phyloP scores from a whole-genome alignment of 1,139 yeast genomes.

The Blastobotrys apis region DNA sequence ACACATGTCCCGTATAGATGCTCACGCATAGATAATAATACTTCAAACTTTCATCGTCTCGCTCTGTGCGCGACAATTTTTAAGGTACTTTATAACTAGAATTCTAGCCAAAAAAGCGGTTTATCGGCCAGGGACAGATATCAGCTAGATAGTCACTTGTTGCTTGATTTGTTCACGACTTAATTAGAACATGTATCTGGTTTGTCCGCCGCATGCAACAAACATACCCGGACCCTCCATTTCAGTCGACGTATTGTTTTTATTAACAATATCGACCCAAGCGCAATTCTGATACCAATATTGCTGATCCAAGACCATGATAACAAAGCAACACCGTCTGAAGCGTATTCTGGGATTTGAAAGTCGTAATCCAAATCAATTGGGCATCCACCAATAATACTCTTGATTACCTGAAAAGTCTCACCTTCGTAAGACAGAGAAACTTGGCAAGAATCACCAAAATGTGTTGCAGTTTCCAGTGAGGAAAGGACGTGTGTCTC shows the following conservation, averaged over 20 bases:
- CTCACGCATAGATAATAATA: too few species aligned
- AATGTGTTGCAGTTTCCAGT: slow-evolving; percentile 27
- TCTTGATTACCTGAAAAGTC: slow-evolving; percentile 28
- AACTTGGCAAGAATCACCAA: slow-evolving; percentile 31
- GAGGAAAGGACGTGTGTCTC: slow-evolving; percentile 21
- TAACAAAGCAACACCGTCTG: slow-evolving; percentile 27
- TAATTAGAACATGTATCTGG: too few species aligned
- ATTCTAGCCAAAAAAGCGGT: too few species aligned
- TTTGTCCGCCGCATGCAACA: too few species aligned
- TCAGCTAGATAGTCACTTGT: too few species aligned
- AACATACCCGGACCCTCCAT: slow-evolving; percentile 23
- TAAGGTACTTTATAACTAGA: too few species aligned
- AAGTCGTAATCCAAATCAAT: slow-evolving; percentile 24
- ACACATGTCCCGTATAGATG: too few species aligned
- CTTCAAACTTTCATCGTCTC: too few species aligned
- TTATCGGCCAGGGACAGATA: too few species aligned
- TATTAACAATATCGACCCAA: slow-evolving; percentile 26
- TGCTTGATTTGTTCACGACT: too few species aligned
- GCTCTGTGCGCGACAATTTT: too few species aligned
- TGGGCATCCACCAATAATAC: slow-evolving; percentile 32
- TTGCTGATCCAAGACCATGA: slow-evolving; percentile 31
- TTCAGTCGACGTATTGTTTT: slow-evolving; percentile 11
- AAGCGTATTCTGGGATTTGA: slow-evolving; percentile 24
- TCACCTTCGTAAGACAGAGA: slow-evolving; percentile 28
- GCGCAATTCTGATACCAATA: slow-evolving; percentile 32